phyloP scores from a whole-genome alignment of 2,329 filamentous ascomycete genomes.

The Pyrenophora seminiperda region DNA sequence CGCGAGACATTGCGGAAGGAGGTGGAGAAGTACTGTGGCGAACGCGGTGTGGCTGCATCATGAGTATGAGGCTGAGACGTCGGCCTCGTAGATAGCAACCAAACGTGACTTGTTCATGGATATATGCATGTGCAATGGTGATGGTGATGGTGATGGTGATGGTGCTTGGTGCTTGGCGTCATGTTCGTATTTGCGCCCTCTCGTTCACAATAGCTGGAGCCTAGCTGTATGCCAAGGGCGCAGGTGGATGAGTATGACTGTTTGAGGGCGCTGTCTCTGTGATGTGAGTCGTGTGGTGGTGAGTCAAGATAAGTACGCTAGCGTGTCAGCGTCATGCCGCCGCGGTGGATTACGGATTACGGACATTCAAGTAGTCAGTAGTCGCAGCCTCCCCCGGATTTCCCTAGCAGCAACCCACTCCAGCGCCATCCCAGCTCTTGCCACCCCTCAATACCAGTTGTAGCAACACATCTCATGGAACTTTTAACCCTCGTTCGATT shows the following conservation, averaged over 20 bases:
- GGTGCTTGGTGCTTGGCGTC: not conserved
- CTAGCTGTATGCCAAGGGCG: not conserved
- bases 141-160: not conserved
- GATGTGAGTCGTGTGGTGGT: conserved; percentile 2
- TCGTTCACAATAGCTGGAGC: conserved; percentile 10
- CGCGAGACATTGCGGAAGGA: conserved; percentile 71
- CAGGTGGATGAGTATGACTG: conserved; percentile 7
- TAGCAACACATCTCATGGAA: conserved; percentile 44
- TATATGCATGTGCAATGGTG: not conserved
- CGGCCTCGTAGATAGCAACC: not conserved
- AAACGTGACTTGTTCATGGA: not conserved
- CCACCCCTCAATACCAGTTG: conserved; percentile 38
- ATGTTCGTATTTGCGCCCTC: conserved; percentile 34
- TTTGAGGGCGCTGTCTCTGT: not conserved
- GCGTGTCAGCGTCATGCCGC: conserved; percentile 17
- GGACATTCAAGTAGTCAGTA: too few species aligned
- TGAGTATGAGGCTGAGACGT: conserved; percentile 10
- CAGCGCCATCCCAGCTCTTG: conserved; percentile 23
- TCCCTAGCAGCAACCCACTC: conserved; percentile 13
- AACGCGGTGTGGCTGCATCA: conserved; percentile 55
- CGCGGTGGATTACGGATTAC: conserved; percentile 29
- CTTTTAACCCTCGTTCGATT: conserved; percentile 27
- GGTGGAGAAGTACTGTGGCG: conserved; percentile 74
- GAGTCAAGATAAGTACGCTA: conserved; percentile 23
- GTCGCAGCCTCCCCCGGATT: conserved; percentile 12